Evolutionary conservation across 1,139 yeast species (phyloP).

Genomic region (Suhomyces bokatorum): DNA sequence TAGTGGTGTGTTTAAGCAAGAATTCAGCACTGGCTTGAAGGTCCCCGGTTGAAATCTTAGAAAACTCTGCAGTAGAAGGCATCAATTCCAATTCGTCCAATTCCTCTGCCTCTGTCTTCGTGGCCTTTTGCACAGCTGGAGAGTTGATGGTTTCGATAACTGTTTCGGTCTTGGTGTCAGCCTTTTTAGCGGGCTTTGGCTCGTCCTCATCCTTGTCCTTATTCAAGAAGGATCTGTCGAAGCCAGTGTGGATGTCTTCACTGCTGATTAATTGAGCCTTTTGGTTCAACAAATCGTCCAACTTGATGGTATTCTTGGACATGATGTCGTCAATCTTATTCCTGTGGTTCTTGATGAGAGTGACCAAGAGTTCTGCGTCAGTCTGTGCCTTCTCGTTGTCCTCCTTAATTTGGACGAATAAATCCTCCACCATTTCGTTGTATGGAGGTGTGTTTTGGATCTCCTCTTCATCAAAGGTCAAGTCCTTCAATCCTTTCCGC

Average conservation of each 20-base stretch:
- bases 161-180: slow-evolving; percentile 18
- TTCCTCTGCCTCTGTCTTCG: slow-evolving; percentile 25
- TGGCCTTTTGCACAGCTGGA: slow-evolving; percentile 13
- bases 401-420: slow-evolving; percentile 66
- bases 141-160: slow-evolving; percentile 33
- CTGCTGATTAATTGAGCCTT: slow-evolving; percentile 76
- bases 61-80: slow-evolving; percentile 67
- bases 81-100: slow-evolving; percentile 38
- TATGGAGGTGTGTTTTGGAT: slow-evolving; percentile 75
- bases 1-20: slow-evolving; percentile 60
- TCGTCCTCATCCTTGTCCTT: slow-evolving; percentile 40
- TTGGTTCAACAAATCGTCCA: slow-evolving; percentile 68
- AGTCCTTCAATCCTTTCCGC: slow-evolving; percentile 47
- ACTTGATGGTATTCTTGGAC: slow-evolving; percentile 57
- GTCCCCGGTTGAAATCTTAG: slow-evolving; percentile 54
- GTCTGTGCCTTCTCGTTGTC: slow-evolving; percentile 54
- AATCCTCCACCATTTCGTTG: slow-evolving; percentile 90
- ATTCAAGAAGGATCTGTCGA: slow-evolving; percentile 80
- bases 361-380: slow-evolving; percentile 32
- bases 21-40: slow-evolving; percentile 51
- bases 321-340: slow-evolving; percentile 67
- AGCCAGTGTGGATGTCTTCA: slow-evolving; percentile 93
- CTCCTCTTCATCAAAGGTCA: slow-evolving; percentile 47
- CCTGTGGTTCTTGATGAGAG: slow-evolving; percentile 58
- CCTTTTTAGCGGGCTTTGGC: slow-evolving; percentile 13